A percentile compares a stretch with the other conserved stretches of the same genome.
Conservation (phyloP, 2,329 filamentous ascomycete genomes). For the Furcasterigmium sp. region DNA sequence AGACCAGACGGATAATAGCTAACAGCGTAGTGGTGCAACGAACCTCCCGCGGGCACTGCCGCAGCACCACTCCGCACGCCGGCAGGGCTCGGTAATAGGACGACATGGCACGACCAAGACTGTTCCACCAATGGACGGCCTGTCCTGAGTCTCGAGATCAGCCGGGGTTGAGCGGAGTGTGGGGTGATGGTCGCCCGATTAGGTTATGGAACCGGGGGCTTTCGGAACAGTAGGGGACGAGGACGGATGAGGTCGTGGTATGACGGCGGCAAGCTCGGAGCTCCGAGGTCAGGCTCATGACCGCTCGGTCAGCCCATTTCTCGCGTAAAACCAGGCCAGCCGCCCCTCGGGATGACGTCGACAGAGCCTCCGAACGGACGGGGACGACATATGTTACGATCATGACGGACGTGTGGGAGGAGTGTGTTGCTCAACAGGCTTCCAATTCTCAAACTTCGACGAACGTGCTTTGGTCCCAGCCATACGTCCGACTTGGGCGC, state of each 20-base stretch:
- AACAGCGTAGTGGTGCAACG: too few relatives aligned
- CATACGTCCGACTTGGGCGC: conserved; percentile 43
- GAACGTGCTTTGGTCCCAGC: conserved; percentile 43
- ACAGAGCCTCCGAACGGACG: too few relatives aligned
- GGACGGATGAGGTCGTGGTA: not conserved
- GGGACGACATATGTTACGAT: too few relatives aligned
- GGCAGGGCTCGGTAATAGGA: too few relatives aligned
- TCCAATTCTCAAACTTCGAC: conserved; percentile 5
- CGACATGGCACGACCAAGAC: not conserved
- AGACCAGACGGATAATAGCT: too few relatives aligned
- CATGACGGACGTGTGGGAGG: too few relatives aligned
- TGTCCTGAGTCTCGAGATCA: not conserved
- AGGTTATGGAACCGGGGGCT: not conserved
- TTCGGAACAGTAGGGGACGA: not conserved
- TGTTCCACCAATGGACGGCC: not conserved
- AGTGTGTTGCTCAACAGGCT: too few relatives aligned
- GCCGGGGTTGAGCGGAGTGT: not conserved
- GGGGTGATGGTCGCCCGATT: not conserved
- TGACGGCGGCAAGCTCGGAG: not conserved
- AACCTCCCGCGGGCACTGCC: too few relatives aligned
- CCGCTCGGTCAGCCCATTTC: too few relatives aligned
- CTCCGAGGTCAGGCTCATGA: not conserved
- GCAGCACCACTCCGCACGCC: too few relatives aligned
- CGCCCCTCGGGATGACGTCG: not conserved
- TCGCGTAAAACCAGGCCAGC: not conserved